Evolutionary conservation across 2,329 filamentous ascomycete genomes (phyloP).

Genomic region (Talaromyces verruculosus): DNA sequence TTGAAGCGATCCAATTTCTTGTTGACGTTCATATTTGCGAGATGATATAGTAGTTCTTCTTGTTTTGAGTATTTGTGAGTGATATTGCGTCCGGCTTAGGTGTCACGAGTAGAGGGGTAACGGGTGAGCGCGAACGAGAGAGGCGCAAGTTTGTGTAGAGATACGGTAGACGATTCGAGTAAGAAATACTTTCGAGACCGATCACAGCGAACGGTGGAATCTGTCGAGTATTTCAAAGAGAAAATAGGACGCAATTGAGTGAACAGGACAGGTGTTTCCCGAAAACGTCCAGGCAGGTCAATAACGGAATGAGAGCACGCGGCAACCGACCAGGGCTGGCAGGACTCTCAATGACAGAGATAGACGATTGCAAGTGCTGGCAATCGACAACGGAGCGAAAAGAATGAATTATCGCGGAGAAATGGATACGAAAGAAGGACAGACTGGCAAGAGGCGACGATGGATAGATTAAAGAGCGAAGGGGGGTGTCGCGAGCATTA

Average conservation of each 20-base stretch:
- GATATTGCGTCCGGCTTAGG: not conserved
- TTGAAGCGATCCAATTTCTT: conserved; percentile 95
- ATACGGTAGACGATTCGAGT: not conserved
- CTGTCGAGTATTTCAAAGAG: too few relatives aligned
- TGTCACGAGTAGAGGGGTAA: not conserved
- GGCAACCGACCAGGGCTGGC: not conserved
- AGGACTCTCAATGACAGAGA: not conserved
- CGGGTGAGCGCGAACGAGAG: not conserved
- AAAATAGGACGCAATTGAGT: not conserved
- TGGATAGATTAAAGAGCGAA: conserved; percentile 4
- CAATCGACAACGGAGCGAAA: not conserved
- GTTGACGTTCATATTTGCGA: conserved; percentile 58
- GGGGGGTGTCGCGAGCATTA: conserved; percentile 3
- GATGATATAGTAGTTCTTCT: not conserved
- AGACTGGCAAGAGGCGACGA: not conserved
- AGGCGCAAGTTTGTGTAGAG: not conserved
- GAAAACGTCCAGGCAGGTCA: conserved; percentile 1
- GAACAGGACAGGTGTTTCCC: not conserved
- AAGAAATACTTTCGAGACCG: not conserved
- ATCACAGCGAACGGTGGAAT: not conserved
- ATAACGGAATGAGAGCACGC: conserved; percentile 1
- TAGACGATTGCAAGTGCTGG: not conserved
- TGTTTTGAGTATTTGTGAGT: not conserved
- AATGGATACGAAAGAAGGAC: not conserved
- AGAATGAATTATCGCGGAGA: not conserved